phyloP scores from a whole-genome alignment of 169 alveolate genomes.

The Babesia sp. region DNA sequence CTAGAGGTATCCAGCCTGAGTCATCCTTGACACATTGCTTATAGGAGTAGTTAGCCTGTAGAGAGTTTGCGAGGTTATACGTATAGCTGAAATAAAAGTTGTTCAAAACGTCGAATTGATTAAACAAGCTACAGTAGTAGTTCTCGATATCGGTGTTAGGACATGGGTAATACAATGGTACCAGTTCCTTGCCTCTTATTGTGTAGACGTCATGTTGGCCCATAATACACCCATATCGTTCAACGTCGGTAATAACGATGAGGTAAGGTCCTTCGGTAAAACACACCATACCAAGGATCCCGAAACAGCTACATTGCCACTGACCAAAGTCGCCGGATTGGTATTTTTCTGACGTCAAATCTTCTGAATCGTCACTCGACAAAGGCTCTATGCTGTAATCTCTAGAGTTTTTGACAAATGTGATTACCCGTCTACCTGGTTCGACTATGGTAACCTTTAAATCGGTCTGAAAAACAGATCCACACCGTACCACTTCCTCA shows the following conservation, averaged over 20 bases:
- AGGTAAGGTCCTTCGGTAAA: constrained; percentile 67
- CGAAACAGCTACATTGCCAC: constrained; percentile 35
- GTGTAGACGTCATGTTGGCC: constrained; percentile 64
- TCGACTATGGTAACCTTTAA: constrained; percentile 10
- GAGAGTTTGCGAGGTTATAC: constrained; percentile 64
- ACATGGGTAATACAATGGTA: constrained; percentile 61
- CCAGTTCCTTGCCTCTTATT: constrained; percentile 42
- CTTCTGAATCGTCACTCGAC: neutral
- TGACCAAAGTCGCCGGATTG: neutral
- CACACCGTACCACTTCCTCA: neutral
- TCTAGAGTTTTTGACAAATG: neutral
- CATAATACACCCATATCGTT: constrained; percentile 51
- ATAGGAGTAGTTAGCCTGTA: constrained; percentile 53
- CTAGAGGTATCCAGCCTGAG: constrained; percentile 37
- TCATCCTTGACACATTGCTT: constrained; percentile 1
- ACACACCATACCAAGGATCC: constrained; percentile 64
- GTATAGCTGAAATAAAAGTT: constrained; percentile 73
- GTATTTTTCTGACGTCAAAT: neutral
- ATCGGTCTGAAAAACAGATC: neutral
- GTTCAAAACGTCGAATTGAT: constrained; percentile 60
- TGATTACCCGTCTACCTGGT: neutral
- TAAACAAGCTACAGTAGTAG: constrained; percentile 51
- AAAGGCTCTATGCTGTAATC: neutral
- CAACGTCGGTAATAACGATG: constrained; percentile 60
- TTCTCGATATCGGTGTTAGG: constrained; percentile 24